These are phyloP conservation scores for Hyparrhenia diplandra DNA, from an alignment of 176 grass and related monocot genomes.

Conservation along the genomic window DNA sequence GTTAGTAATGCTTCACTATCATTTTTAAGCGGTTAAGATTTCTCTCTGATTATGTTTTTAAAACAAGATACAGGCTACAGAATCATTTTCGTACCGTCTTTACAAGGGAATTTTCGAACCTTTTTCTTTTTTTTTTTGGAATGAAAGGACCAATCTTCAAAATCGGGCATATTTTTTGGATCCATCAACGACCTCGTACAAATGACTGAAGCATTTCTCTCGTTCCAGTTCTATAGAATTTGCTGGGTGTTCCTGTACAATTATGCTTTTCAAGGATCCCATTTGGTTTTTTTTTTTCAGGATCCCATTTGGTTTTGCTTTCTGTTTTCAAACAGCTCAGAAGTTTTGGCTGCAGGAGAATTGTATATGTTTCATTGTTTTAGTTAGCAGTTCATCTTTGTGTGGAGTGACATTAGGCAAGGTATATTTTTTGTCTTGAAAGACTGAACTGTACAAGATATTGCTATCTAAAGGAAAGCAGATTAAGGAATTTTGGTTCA, in stretches of 20 bases:
- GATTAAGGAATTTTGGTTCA: not conserved
- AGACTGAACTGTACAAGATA: not conserved
- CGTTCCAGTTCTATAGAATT: not conserved
- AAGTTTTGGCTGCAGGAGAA: not conserved
- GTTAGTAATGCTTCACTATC: not conserved
- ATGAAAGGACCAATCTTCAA: no score
- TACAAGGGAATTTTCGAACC: not conserved
- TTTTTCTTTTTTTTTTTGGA: no score
- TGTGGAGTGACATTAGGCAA: not conserved
- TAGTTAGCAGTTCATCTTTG: not conserved
- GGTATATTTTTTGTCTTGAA: no score
- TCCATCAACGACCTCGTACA: no score
- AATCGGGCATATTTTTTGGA: no score
- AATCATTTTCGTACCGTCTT: not conserved
- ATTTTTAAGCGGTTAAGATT: not conserved
- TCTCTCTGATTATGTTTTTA: not conserved
- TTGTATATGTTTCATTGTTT: not conserved
- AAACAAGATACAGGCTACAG: not conserved
- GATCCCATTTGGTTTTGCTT: not conserved
- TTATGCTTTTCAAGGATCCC: not conserved
- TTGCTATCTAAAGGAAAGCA: not conserved
- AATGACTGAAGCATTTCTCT: not conserved
- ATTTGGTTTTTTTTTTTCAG: no score
- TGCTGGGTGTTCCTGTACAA: not conserved
- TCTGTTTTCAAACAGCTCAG: not conserved